Evolutionary conservation across 2,329 filamentous ascomycete species (phyloP), one percentile per base, ranked within the genome.

Genomic region (Talaromyces sp.): DNA sequence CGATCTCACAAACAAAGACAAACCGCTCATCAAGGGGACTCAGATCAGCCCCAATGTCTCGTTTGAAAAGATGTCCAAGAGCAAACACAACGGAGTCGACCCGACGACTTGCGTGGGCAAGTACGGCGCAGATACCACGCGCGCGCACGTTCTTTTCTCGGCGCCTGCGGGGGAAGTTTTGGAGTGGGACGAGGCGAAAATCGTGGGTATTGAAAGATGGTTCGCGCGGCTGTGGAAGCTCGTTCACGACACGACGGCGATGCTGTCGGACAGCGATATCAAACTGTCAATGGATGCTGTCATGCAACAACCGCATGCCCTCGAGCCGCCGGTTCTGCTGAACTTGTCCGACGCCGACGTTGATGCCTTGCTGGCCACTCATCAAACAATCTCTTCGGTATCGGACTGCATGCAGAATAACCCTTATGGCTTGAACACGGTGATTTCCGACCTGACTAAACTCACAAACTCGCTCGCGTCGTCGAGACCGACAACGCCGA

Each of bases 1-100:
- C 14, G 86, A 92, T 64, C 67, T 88, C 4, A 80, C 78, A 3
- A 80, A 83, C 46, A 77, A 82, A 0, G 75, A 78, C 0, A 75
- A 77, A 12, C 89, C 89, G 0, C 78, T 80, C 58, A 83, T 94
- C n/a, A 80, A 80, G 19, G 80, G 82, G 0, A 89, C 85, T 0
- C 84, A 85, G 3, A 75, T 82, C 54, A 68, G 70, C 0, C 85
- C 88, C 1, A 83, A 78, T 29, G 75, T 91, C 19, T 87, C 85
- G 1, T 96, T 84, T 67, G 91, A 96, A 72, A 96, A 96, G 72
- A 96, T 96, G 92, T 94, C 90, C 43, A 96, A 96, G 76, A 95
- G 90, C 68, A 96, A 96, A 74, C 82, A 94, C 77, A 96, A 96
- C 69, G 92, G 92, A 27, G 90, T 96, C 7, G 91, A 96, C 69